phyloP scores from a whole-genome alignment of 2,329 filamentous ascomycete genomes.

The Ascochyta clinopodiicola region DNA sequence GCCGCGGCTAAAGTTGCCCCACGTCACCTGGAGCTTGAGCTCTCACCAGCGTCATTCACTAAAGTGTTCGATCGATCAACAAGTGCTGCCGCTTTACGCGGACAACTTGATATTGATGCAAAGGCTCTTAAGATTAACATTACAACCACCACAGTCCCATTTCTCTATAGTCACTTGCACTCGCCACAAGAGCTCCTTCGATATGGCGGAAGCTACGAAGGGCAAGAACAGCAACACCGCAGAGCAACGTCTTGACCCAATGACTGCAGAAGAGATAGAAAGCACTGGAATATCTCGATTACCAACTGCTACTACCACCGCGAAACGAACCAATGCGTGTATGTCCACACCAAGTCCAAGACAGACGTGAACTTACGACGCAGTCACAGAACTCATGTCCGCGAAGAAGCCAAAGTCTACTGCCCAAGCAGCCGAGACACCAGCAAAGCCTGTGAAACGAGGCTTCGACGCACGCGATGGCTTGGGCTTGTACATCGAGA shows the following conservation, averaged over 20 bases:
- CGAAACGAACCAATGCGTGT: conserved; percentile 50
- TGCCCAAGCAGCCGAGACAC: conserved; percentile 6
- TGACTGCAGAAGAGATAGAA: conserved; percentile 7
- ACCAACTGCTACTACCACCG: neutral
- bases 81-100: neutral
- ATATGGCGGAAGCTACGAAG: neutral
- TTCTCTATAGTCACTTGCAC: neutral
- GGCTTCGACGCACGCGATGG: conserved; percentile 60
- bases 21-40: conserved; percentile 4
- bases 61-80: neutral
- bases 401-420: conserved; percentile 48
- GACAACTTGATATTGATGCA: neutral
- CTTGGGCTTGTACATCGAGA: conserved; percentile 69
- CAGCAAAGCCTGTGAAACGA: conserved; percentile 16
- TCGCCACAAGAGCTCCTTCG: neutral
- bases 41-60: neutral
- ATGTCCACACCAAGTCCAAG: conserved; percentile 15
- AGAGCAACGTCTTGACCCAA: conserved; percentile 7
- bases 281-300: neutral
- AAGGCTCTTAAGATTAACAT: neutral
- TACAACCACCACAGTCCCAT: neutral
- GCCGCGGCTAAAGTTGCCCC: conserved; percentile 14
- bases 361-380: conserved; percentile 29
- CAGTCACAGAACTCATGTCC: conserved; percentile 57
- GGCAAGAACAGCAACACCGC: conserved; percentile 1